Base-by-base conservation (phyloP, 1,284 basidiomycete genomes). In the Moniliella sp. region DNA sequence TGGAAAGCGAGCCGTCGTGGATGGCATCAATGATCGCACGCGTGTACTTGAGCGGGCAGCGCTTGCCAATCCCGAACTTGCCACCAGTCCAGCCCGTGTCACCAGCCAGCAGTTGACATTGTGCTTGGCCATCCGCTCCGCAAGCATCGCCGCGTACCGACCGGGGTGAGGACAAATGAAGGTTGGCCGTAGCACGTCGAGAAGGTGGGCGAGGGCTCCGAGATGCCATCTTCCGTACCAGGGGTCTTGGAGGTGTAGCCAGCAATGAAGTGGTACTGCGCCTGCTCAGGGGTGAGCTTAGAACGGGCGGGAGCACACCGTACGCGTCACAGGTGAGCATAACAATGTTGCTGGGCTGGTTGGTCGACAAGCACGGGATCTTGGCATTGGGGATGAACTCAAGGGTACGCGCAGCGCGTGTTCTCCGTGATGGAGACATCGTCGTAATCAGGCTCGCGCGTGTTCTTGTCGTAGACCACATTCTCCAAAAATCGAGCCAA, bases 271-370 rank as follows among this genome's bases (percentile, higher is more conserved):
- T 60, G 63, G 57, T 99, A 99, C 65, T 79, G 81, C 4, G 88
- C 88, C 65, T 97, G 88, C 61, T 81, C 80, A 15, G 83, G 75
- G 7, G 80, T 75, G 46, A 99, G 73, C 62, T 78, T 81, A 61
- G 78, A 79, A 99, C 82, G 13, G 88, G 88, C 2, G 88, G 88
- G 31, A 99, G 73, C 27, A 97, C 86, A 69, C 88, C 88, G 62
- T 88, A 94, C 15, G 88, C 88, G 57, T 97, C 88, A 64, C 88
- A 94, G 28, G 81, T 88, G 64, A 93, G 68, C 81, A 93, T 88
- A 67, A 93, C 84, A 64, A 93, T 88, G 69, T 93, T 84, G 61
- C 70, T 75, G 19, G 48, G 42, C 21, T 48, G 50, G 31, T 32
- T 31, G 43, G 45, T 42, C 38, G 48, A 39, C 30, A 58, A 47